Base-by-base conservation (phyloP, 768 basidiomycete genomes). In the Psilocybe subaeruginosa region DNA sequence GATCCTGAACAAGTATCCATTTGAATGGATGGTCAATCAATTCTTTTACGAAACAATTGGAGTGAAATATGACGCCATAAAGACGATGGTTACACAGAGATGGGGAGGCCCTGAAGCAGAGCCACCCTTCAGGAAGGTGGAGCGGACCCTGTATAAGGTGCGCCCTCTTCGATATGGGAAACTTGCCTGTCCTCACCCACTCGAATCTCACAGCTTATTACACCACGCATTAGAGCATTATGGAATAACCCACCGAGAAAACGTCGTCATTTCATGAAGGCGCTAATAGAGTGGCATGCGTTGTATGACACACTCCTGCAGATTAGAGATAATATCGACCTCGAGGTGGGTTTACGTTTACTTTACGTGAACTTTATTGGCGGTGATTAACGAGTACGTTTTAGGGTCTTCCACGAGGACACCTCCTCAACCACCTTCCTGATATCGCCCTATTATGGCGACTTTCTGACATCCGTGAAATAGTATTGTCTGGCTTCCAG, bases 401-500 rank as follows among this genome's bases (percentile, higher is more conserved):
- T 4, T 35, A 80, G 78, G 68, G 71, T 47, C 56, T 76, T 14
- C 70, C 75, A 3, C 65, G 64, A 33, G 65, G 71, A 12, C 74
- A 80, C 52, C 69, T 83, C 6, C 50, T 83, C 6, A 60, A 63
- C 39, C 76, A 79, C 16, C 58, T 89, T 7, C 83, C 85, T 1
- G 72, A 78, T 5, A 78, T 78, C 0, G 80, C 85, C 3, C 73
- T 87, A 3, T 57, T 83, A n/a, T 86, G 86, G 80, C 82, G 91
- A 47, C 72, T 92, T 16, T 75, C 82, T 4, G 73, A 81, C 8
- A 78, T 91, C 3, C 82, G 85, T 41, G 91, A 94, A 64, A 78
- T 95, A 12, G 72, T 93, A 4, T 76, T 89, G 47, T 88, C 91
- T 1, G 93, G 90, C 2, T 90, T 91, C 63, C 91, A 93, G 70